Conservation (phyloP, 768 basidiomycete genomes). For the Agrocybe praecox region DNA sequence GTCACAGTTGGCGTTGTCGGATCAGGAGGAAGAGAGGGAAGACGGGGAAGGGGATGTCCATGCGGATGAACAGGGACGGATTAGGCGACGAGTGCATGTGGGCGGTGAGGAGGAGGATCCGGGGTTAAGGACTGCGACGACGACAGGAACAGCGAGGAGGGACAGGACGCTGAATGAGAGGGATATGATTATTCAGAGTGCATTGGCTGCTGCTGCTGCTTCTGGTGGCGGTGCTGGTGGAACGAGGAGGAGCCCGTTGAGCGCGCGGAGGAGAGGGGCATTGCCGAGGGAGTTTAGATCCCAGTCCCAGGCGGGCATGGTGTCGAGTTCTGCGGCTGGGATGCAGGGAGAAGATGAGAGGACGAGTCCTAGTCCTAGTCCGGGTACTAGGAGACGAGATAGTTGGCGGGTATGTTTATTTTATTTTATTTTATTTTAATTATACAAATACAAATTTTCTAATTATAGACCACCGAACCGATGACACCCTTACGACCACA, state of each 20-base stretch:
- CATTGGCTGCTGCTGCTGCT: constrained; percentile 62
- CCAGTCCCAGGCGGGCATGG: neutral
- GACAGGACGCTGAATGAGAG: constrained; percentile 23
- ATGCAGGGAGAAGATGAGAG: constrained; percentile 3
- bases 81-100: constrained; percentile 24
- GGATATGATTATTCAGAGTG: constrained; percentile 51
- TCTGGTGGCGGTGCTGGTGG: constrained; percentile 24
- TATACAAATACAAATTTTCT: neutral
- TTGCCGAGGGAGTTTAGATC: constrained; percentile 45
- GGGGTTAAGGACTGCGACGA: constrained; percentile 6
- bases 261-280: constrained; percentile 37
- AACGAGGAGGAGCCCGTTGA: constrained; percentile 45
- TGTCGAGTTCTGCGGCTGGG: neutral
- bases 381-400: constrained; percentile 3
- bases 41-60: too few relatives aligned
- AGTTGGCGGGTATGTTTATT: constrained; percentile 24
- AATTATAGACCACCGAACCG: constrained; percentile 34
- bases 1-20: constrained; percentile 19
- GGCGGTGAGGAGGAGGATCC: constrained; percentile 21
- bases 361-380: constrained; percentile 7
- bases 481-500: constrained; percentile 35
- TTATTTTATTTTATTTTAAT: constrained; percentile 8
- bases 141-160: constrained; percentile 23
- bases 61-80: constrained; percentile 1
- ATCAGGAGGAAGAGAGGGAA: constrained; percentile 30